Percentiles rank a stretch among this genome's conserved stretches.
These are phyloP conservation scores for Peniophora sp. DNA, from an alignment of 1,284 basidiomycete genomes.

Conservation along the genomic window DNA sequence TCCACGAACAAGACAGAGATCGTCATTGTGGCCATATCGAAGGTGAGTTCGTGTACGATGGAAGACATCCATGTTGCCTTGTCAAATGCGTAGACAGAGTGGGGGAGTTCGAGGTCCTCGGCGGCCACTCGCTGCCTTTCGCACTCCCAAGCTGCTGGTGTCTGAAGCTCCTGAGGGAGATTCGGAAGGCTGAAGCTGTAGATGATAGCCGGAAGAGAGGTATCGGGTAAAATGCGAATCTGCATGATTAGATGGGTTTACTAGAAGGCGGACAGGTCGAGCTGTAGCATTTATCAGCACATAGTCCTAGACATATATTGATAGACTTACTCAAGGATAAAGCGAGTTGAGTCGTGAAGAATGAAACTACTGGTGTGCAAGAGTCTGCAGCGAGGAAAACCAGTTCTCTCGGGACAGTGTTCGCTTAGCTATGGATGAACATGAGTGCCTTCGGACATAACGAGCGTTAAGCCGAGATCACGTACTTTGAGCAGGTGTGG, in stretches of 20 bases:
- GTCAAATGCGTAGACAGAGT: slow-evolving; percentile 54
- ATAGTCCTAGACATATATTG: no score
- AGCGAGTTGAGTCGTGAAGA: no score
- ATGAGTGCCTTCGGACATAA: no score
- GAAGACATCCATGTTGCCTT: slow-evolving; percentile 49
- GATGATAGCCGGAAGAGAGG: slow-evolving; percentile 56
- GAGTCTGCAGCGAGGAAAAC: no score
- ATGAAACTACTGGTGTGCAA: no score
- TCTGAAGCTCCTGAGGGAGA: slow-evolving; percentile 38
- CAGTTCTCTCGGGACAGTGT: no score
- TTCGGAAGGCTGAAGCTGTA: slow-evolving; percentile 58
- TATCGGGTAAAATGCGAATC: slow-evolving; percentile 53
- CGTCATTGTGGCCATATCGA: slow-evolving; percentile 41
- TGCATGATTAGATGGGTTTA: slow-evolving; percentile 39
- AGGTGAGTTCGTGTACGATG: slow-evolving; percentile 49
- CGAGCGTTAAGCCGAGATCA: no score
- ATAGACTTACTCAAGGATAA: no score
- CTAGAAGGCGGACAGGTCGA: slow-evolving; percentile 2
- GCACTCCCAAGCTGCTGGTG: slow-evolving; percentile 48
- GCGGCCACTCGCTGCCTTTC: slow-evolving; percentile 42
- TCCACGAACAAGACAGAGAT: slow-evolving; percentile 52
- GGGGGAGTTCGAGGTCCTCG: slow-evolving; percentile 53
- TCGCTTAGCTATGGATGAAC: no score
- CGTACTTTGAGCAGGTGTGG: no score
- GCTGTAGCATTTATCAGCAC: no score